Conservation (phyloP, 129 eudicot species). For the Logfia minima region DNA sequence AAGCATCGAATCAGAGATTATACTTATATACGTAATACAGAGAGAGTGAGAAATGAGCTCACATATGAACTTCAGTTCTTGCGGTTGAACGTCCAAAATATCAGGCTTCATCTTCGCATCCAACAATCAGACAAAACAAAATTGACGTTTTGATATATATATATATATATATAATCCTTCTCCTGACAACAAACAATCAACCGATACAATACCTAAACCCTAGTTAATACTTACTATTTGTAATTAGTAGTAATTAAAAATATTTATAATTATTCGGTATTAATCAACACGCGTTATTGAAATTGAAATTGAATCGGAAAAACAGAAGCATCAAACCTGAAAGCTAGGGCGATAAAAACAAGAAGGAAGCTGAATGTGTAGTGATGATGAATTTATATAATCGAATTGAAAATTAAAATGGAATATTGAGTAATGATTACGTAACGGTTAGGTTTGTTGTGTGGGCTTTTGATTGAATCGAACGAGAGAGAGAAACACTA, state of each 20-base stretch:
- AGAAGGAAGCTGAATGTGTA: constrained; percentile 14
- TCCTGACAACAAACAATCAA: constrained; percentile 25
- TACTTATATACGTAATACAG: not conserved
- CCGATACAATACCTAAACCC: constrained; percentile 22
- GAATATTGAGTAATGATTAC: constrained; percentile 29
- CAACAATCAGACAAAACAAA: constrained; percentile 19
- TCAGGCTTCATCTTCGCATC: constrained; percentile 46
- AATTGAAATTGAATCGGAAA: not conserved
- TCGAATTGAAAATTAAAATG: not conserved
- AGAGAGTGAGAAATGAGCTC: constrained; percentile 23
- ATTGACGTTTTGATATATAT: not conserved
- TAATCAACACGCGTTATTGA: not conserved
- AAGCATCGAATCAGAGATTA: constrained; percentile 5
- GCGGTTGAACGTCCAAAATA: constrained; percentile 60
- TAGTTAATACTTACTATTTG: constrained; percentile 3
- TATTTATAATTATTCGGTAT: not conserved
- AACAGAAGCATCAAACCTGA: constrained; percentile 33
- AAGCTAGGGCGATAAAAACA: constrained; percentile 30
- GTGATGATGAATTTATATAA: constrained; percentile 12
- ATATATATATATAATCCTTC: constrained; percentile 7
- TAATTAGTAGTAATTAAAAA: not conserved
- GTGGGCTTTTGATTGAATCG: constrained; percentile 3
- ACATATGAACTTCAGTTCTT: constrained; percentile 55
- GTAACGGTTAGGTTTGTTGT: constrained; percentile 34
- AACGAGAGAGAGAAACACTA: constrained; percentile 28